phyloP scores from a whole-genome alignment of 495 filamentous ascomycete species.

The Chaetomium cochliodes region DNA sequence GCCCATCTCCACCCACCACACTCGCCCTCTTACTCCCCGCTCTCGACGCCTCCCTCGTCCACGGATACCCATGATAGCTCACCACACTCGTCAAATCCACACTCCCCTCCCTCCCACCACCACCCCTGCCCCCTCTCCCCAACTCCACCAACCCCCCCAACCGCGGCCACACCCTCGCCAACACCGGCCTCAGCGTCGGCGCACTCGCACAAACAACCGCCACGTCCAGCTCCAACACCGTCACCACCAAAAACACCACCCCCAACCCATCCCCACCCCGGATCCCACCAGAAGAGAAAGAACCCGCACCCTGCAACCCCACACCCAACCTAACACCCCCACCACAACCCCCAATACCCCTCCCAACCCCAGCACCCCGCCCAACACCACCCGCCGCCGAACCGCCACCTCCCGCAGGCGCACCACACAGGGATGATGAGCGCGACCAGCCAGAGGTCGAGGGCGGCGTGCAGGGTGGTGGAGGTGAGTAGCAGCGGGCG shows the following conservation, averaged over 20 bases:
- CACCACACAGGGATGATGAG: constrained; percentile 40
- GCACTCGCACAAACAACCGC: constrained; percentile 38
- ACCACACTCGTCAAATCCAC: constrained; percentile 29
- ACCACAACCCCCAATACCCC: constrained; percentile 42
- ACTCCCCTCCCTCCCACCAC: constrained; percentile 19
- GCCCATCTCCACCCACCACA: constrained; percentile 14
- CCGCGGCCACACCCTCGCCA: constrained; percentile 27
- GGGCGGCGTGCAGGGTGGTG: constrained; percentile 36
- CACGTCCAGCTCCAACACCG: constrained; percentile 37
- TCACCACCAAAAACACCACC: constrained; percentile 35
- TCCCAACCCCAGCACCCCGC: constrained; percentile 37
- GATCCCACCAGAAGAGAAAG: no score
- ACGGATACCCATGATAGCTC: constrained; percentile 30
- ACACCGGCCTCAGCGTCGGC: constrained; percentile 33
- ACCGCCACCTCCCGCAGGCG: constrained; percentile 34
- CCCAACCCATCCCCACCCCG: constrained; percentile 21
- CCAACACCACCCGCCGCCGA: constrained; percentile 37
- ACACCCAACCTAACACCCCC: constrained; percentile 35
- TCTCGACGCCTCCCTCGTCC: constrained; percentile 2
- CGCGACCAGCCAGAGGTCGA: constrained; percentile 40
- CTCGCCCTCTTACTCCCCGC: constrained; percentile 25
- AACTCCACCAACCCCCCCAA: constrained; percentile 14
- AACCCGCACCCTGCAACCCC: no score
- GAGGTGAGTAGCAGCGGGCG: constrained; percentile 38
- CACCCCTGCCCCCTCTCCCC: constrained; percentile 11